Evolutionary conservation across 83 land plant genomes (phyloP).

Genomic region (Thuja plicata): DNA sequence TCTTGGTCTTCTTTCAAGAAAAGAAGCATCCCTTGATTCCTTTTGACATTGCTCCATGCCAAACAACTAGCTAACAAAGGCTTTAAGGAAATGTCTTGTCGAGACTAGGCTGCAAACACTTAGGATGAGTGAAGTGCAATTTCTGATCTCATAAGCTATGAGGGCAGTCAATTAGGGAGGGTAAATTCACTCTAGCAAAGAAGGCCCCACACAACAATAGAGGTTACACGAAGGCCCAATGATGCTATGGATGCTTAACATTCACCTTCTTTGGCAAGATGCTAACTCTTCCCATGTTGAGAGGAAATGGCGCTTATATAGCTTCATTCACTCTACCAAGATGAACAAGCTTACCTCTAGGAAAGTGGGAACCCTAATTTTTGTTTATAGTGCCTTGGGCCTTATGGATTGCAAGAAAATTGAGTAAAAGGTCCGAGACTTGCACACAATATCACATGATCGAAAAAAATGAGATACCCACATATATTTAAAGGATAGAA

Average conservation of each 20-base stretch:
- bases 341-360: slow-evolving; percentile 3
- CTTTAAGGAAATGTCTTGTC: not conserved
- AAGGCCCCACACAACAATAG: not conserved
- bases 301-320: not conserved
- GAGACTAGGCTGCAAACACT: not conserved
- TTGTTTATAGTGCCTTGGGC: not conserved
- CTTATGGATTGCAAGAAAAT: not conserved
- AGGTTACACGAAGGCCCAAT: not conserved
- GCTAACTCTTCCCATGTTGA: not conserved
- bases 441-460: not conserved
- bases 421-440: not conserved
- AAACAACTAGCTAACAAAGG: too few relatives aligned
- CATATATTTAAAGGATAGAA: too few relatives aligned
- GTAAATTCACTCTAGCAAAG: not conserved
- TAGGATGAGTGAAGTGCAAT: not conserved
- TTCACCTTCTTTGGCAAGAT: not conserved
- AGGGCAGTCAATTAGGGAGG: not conserved
- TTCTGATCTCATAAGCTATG: not conserved
- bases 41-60: too few relatives aligned
- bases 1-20: too few relatives aligned
- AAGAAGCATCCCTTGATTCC: too few relatives aligned
- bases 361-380: not conserved
- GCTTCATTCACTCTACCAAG: not conserved
- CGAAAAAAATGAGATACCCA: not conserved
- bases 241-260: not conserved